Evolutionary conservation across 2,329 filamentous ascomycete species (phyloP).

Genomic region (Bipolaris oryzae): DNA sequence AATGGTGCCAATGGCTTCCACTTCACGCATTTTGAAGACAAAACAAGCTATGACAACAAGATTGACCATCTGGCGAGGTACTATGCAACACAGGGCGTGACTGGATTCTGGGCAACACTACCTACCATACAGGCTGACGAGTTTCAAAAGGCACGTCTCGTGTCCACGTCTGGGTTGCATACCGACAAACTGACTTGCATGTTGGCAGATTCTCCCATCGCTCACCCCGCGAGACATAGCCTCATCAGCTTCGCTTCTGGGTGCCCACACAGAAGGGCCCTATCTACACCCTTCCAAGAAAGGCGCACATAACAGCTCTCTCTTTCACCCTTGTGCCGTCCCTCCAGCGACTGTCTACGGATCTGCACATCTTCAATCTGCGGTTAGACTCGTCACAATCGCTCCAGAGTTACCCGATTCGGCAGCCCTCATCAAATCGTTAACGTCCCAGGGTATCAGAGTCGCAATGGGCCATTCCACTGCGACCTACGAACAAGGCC

Average conservation of each 20-base stretch:
- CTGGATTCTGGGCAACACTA: conserved; percentile 61
- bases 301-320: conserved; percentile 58
- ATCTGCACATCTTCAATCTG: conserved; percentile 45
- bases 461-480: conserved; percentile 60
- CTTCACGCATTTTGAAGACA: conserved; percentile 58
- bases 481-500: conserved; percentile 56
- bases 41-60: conserved; percentile 50
- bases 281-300: conserved; percentile 61
- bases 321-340: conserved; percentile 51
- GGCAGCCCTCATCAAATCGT: conserved; percentile 49
- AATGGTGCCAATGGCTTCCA: conserved; percentile 62
- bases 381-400: conserved; percentile 59
- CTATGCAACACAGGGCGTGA: conserved; percentile 59
- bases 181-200: conserved; percentile 9
- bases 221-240: conserved; percentile 52
- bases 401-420: conserved; percentile 59
- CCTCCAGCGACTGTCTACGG: conserved; percentile 54
- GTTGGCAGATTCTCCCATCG: conserved; percentile 55
- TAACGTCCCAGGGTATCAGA: conserved; percentile 51
- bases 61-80: conserved; percentile 56
- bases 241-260: conserved; percentile 57
- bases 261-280: conserved; percentile 63
- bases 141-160: conserved; percentile 51
- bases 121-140: conserved; percentile 57
- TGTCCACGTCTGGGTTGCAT: background rate